Percentiles rank a stretch among this genome's conserved stretches.
These are phyloP conservation scores for Tolypocladium tundrense DNA, from an alignment of 2,329 filamentous ascomycete genomes.

Conservation along the genomic window DNA sequence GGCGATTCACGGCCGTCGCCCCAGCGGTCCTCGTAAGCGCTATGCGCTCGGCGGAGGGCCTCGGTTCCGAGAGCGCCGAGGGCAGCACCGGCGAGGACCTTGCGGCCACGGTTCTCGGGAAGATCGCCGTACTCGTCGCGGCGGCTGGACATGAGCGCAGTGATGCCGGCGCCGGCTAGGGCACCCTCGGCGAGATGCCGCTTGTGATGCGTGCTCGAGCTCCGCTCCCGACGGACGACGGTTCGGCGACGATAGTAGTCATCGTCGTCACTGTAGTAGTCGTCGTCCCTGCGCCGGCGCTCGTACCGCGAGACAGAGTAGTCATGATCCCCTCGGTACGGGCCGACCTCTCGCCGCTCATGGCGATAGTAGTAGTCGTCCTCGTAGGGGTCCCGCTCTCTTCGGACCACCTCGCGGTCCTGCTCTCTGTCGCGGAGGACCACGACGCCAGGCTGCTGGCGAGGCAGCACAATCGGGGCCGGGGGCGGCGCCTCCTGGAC, in stretches of 20 bases:
- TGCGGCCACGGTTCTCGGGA: constrained; percentile 42
- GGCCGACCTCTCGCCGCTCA: constrained; percentile 31
- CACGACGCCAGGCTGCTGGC: constrained; percentile 32
- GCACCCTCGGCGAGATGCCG: constrained; percentile 55
- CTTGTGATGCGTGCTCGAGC: constrained; percentile 40
- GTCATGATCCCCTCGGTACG: constrained; percentile 23
- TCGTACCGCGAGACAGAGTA: constrained; percentile 26
- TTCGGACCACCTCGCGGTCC: constrained; percentile 21
- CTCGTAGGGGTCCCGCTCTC: constrained; percentile 25
- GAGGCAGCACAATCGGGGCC: constrained; percentile 39
- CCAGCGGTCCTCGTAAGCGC: constrained; percentile 47
- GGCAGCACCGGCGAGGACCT: constrained; percentile 51
- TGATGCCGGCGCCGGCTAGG: constrained; percentile 50
- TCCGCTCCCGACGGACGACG: constrained; percentile 39
- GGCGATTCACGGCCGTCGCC: constrained; percentile 28
- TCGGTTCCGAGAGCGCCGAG: constrained; percentile 54
- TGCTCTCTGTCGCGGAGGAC: constrained; percentile 32
- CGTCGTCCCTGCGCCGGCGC: constrained; percentile 29
- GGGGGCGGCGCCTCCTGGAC: constrained; percentile 46
- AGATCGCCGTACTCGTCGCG: constrained; percentile 40
- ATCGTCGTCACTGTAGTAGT: constrained; percentile 35
- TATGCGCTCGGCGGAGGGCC: constrained; percentile 47
- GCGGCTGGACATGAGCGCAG: constrained; percentile 47
- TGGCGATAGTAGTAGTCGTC: constrained; percentile 44
- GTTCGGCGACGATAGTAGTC: constrained; percentile 36